Base-by-base conservation (phyloP, 169 alveolate genomes). In the Fabrea salina region DNA sequence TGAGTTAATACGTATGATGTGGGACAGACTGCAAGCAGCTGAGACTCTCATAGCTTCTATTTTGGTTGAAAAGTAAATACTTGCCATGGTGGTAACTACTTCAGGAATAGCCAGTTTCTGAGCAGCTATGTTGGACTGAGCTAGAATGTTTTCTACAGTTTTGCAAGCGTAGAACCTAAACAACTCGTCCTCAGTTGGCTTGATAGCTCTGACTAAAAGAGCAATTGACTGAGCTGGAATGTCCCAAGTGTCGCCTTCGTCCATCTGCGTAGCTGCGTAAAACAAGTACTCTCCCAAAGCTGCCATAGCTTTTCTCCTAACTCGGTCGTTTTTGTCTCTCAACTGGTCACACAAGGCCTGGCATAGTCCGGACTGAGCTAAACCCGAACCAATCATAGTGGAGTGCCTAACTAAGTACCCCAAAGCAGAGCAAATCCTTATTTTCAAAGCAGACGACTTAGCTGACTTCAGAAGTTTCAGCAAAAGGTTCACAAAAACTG, bases 181-280 rank as follows among this genome's bases (percentile, higher is more conserved):
- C 30, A 85, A 39, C 54, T 88, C 93, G 78, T 90, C 95, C 75
- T 90, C 91, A 5, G 71, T 79, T 57, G 80, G 77, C 51, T 66
- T 70, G 8, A 93, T 53, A 16, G 85, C 66, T 75, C 74, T 87
- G 5, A 88, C 53, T 39, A 93, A 75, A 8, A 75, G 44, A 19
- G 82, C 77, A 44, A 84, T 80, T 33, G 84, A 84, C 41, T 72
- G 77, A 53, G 82, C 82, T 58, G 59, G 64, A 19, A 93, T 83
- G 19, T 82, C 82, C 95, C 97, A 93, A 72, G 80, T 83, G 33
- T 83, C 82, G 86, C 91, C 93, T 49, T 93, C 95, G 79, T 93
- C 97, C 80, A 91, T 89, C 61, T 94, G 92, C 0, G 97, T 94
- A 11, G 96, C 97, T 5, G 93, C 96, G 84, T 92, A 94, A 85